Evolutionary conservation across 1,284 basidiomycete genomes (phyloP).

Genomic region (Microbotryum violaceum): DNA sequence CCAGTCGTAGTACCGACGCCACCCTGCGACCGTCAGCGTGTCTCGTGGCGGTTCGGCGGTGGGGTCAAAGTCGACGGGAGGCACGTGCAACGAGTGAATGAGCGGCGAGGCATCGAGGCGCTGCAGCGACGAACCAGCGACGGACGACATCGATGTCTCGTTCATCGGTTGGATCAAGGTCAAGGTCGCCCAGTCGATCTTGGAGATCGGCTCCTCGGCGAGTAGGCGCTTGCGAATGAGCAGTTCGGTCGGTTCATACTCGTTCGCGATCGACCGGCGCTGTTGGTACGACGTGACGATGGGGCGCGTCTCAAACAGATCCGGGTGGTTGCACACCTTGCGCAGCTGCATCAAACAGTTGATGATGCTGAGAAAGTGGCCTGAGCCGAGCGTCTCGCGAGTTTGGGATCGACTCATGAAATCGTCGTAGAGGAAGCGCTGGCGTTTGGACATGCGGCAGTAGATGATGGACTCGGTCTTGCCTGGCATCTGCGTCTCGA

Average conservation of each 20-base stretch:
- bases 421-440: slow-evolving; percentile 95
- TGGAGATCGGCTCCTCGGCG: slow-evolving; percentile 45
- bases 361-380: slow-evolving; percentile 72
- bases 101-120: slow-evolving; percentile 56
- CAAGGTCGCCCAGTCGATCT: slow-evolving; percentile 56
- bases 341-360: slow-evolving; percentile 96
- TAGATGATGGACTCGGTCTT: slow-evolving; percentile 92
- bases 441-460: slow-evolving; percentile 86
- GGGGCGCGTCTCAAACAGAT: slow-evolving; percentile 89
- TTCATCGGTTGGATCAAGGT: slow-evolving; percentile 51
- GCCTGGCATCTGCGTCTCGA: slow-evolving; percentile 89
- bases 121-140: slow-evolving; percentile 52
- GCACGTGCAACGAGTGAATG: slow-evolving; percentile 44
- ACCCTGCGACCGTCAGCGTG: slow-evolving; percentile 65
- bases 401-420: slow-evolving; percentile 93
- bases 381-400: slow-evolving; percentile 73
- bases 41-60: slow-evolving; percentile 48
- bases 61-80: slow-evolving; percentile 18
- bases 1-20: slow-evolving; percentile 54
- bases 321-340: slow-evolving; percentile 57
- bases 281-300: slow-evolving; percentile 89
- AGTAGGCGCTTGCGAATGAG: slow-evolving; percentile 67
- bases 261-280: slow-evolving; percentile 66
- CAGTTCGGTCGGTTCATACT: slow-evolving; percentile 82
- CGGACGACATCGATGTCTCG: slow-evolving; percentile 46